A percentile compares a stretch with the other conserved stretches of the same genome.
These are phyloP conservation scores for Ormosia semicastrata DNA, from an alignment of 306 rosid genomes.

Conservation along the genomic window DNA sequence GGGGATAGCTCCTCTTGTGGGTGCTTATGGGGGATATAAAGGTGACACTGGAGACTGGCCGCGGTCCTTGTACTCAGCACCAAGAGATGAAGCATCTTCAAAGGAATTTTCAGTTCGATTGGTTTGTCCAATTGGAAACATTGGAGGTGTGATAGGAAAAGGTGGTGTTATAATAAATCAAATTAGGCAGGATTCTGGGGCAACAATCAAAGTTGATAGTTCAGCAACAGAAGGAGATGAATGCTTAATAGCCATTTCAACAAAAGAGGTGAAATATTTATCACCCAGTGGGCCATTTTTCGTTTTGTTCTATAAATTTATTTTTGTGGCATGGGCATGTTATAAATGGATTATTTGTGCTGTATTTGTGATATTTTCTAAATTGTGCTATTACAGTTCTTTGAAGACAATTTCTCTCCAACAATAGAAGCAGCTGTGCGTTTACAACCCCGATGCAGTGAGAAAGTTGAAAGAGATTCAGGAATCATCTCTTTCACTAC, in stretches of 20 bases:
- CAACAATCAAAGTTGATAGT: conserved; percentile 93
- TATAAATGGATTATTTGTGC: background rate
- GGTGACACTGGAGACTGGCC: conserved; percentile 91
- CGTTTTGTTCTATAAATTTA: background rate
- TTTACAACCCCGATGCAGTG: conserved; percentile 96
- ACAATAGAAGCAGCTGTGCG: conserved; percentile 92
- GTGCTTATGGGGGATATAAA: conserved; percentile 85
- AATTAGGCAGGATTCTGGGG: conserved; percentile 93
- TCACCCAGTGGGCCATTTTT: background rate
- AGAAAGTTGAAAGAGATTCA: conserved; percentile 92
- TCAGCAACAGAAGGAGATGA: conserved; percentile 83
- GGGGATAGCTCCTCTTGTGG: conserved; percentile 81
- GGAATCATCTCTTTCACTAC: conserved; percentile 93
- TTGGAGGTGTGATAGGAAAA: conserved; percentile 98
- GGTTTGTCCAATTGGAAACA: conserved; percentile 84
- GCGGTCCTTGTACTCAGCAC: conserved; percentile 85
- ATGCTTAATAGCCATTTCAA: conserved; percentile 75
- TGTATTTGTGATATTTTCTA: conserved; percentile 21
- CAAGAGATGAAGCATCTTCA: conserved; percentile 78
- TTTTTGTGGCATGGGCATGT: background rate
- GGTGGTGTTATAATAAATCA: conserved; percentile 93
- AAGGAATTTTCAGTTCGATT: conserved; percentile 85
- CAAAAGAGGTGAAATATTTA: conserved; percentile 72
- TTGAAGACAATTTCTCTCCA: conserved; percentile 80
- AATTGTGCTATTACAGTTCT: conserved; percentile 55